Evolutionary conservation across 768 basidiomycete genomes (phyloP), one percentile per base, ranked within the genome.

Genomic region (Naganishia vishniacii): DNA sequence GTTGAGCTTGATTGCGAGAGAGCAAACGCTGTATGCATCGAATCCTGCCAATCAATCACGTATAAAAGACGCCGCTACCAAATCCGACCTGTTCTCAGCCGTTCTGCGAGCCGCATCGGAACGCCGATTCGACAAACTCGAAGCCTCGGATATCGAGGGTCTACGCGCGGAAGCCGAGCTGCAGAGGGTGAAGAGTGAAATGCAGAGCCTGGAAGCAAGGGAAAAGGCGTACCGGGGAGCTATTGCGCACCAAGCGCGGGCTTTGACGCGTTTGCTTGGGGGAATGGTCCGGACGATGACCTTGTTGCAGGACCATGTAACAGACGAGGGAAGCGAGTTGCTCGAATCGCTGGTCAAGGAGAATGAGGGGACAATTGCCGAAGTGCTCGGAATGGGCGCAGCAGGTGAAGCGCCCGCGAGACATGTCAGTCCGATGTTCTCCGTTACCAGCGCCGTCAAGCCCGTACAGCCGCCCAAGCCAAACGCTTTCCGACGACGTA

Each of bases 41-140:
- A 70, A 73, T 51, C 49, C 51, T 7, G 48, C 66, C 12, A 67
- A 71, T 18, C 59, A 65, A 41, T 31, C 66, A 3, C 53, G 61
- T 2, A 42, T 67, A 16, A 56, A 64, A 47, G 31, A 65, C 13
- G 69, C 67, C 20, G 23, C 53, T 1, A 62, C 61, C 8, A 67
- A 70, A 60, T 56, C 64, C 20, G 68, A 61, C 53, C 63, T 67
- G 20, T 34, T 73, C 23, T 61, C 69, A 15, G 66, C 62, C 13
- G 25, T 69, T 13, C 61, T 73, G 3, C 65, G 62, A 28, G 60
- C 62, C 25, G 62, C 64, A 20, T 67, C 68, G 41, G 68, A 70
- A 45, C 62, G 65, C 28, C 40, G 47, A 4, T 68, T 69, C 47
- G 70, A 65, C 42, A 66, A 71, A 13, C 65, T 68, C 45, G 60